Conservation (phyloP, 2,329 filamentous ascomycete species). For the Geosmithia flava region DNA sequence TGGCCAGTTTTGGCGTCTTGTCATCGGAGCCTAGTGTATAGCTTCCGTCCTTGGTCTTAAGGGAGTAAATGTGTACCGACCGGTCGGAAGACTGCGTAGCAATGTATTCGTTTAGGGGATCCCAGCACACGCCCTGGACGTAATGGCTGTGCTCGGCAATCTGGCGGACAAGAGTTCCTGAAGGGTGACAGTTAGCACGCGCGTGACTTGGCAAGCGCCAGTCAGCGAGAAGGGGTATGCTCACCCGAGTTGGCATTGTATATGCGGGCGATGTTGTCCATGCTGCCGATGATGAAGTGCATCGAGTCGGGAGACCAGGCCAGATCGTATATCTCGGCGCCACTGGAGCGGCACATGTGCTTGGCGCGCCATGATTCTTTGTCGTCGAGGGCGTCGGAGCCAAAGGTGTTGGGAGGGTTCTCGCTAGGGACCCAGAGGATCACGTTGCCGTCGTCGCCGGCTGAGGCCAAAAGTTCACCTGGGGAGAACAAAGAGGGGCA, state of each 20-base stretch:
- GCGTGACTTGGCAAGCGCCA: not conserved
- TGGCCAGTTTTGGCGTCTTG: conserved; percentile 69
- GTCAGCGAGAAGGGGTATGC: conserved; percentile 9
- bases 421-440: conserved; percentile 92
- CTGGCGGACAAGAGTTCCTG: conserved; percentile 63
- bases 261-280: conserved; percentile 97
- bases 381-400: conserved; percentile 78
- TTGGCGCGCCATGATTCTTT: conserved; percentile 96
- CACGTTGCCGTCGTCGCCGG: conserved; percentile 94
- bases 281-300: conserved; percentile 96
- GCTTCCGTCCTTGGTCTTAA: conserved; percentile 93
- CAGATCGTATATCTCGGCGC: conserved; percentile 93
- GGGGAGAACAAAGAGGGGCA: conserved; percentile 3
- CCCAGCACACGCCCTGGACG: conserved; percentile 96
- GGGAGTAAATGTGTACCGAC: conserved; percentile 92
- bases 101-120: conserved; percentile 94
- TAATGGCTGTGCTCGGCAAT: conserved; percentile 98
- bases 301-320: conserved; percentile 97
- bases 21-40: conserved; percentile 62
- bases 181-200: not conserved
- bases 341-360: conserved; percentile 92
- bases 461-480: conserved; percentile 91
- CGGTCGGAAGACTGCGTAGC: conserved; percentile 97
- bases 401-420: conserved; percentile 54
- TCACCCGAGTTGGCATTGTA: conserved; percentile 87